phyloP scores from a whole-genome alignment of 495 filamentous ascomycete genomes.

The Aspergillus kassunensis region DNA sequence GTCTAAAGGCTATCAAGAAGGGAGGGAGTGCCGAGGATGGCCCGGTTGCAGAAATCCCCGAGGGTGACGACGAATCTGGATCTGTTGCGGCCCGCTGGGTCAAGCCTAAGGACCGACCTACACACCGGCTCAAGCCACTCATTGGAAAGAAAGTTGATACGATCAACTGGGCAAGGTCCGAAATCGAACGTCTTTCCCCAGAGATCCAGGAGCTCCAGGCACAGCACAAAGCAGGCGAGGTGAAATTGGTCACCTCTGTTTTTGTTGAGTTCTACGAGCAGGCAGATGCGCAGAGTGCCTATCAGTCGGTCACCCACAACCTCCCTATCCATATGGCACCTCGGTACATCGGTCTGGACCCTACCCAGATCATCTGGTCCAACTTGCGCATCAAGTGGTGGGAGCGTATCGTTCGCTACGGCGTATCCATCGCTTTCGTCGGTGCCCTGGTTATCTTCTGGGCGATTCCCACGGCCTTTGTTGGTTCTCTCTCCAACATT shows the following conservation, averaged over 20 bases:
- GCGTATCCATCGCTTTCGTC: constrained; percentile 67
- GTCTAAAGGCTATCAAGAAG: constrained; percentile 73
- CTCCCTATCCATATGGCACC: constrained; percentile 90
- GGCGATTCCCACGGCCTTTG: constrained; percentile 80
- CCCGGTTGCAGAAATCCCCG: constrained; percentile 30
- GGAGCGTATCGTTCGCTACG: constrained; percentile 70
- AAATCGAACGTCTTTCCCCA: constrained; percentile 78
- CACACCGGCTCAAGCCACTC: constrained; percentile 73
- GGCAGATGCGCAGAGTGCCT: constrained; percentile 79
- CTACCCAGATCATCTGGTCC: constrained; percentile 83
- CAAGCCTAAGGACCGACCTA: constrained; percentile 74
- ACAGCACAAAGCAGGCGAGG: constrained; percentile 66
- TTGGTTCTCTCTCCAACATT: constrained; percentile 86
- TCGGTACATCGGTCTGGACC: constrained; percentile 80
- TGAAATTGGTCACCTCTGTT: constrained; percentile 51
- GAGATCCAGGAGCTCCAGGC: constrained; percentile 73
- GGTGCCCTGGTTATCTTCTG: constrained; percentile 85
- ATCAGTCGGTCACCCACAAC: constrained; percentile 79
- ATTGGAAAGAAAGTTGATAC: constrained; percentile 85
- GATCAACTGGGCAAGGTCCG: constrained; percentile 80
- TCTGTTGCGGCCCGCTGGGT: constrained; percentile 78
- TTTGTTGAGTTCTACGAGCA: constrained; percentile 88
- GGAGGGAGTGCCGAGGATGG: constrained; percentile 49
- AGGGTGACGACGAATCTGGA: constrained; percentile 64
- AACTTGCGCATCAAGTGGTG: constrained; percentile 87